Evolutionary conservation across 768 basidiomycete species (phyloP), one percentile per base, ranked within the genome.

Genomic region (Nevesoporus exiguus): DNA sequence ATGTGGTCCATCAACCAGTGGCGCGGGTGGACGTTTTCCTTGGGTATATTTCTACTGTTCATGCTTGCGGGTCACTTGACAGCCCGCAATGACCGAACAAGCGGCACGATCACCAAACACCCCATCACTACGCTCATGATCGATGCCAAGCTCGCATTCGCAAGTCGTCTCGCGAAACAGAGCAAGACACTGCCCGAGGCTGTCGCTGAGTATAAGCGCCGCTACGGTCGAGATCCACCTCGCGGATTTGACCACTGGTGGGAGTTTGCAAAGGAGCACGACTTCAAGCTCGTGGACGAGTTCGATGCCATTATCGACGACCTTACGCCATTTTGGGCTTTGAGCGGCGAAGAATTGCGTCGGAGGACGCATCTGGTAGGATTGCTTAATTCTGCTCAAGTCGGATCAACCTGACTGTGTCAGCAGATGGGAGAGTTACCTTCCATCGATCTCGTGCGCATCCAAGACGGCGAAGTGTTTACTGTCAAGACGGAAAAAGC

Each of bases 221-320:
- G 94, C 54, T 94, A 96, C 70, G 75, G 75, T 10, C 81, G 89
- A 34, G 73, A 82, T 33, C 97, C 97, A 5, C 96, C 97, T 0
- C 82, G 79, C 40, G 96, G 94, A 1, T 99, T 98, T 59, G 95
- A 93, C 65, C 73, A 79, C 27, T 98, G 96, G 96, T 96, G 85
- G 81, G 66, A 71, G 42, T 98, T 93, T 69, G 89, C 86, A 14
- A 73, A 79, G 67, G 75, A 82, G 52, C 80, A 92, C 69, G 72
- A 80, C 7, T 85, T 90, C 44, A 81, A 84, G 61, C 82, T 98
- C 72, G 76, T 89, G 5, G 96, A 98, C 69, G 96, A 98, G 67
- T 98, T 93, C 63, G 91, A 92, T 55, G 78, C 80, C 5, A 77
- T 96, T n/a, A 65, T 81, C 31, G 76, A 79, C 49, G 96, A 98